A percentile compares a stretch with the other conserved stretches of the same genome.
Evolutionary conservation across 169 alveolate species (phyloP).

Genomic region (Plasmodium yoelii): DNA sequence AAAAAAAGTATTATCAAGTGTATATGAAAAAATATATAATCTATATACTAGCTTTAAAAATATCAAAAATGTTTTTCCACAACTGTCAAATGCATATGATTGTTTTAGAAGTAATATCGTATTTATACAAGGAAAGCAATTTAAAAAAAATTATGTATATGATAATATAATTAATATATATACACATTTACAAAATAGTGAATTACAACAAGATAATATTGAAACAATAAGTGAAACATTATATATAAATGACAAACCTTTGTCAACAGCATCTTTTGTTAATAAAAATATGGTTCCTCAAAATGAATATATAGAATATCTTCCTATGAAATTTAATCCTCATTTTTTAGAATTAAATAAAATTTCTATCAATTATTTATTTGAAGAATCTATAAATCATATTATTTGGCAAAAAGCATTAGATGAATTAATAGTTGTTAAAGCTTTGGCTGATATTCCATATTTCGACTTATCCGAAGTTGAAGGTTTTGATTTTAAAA

Average conservation of each 20-base stretch:
- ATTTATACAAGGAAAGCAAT: slow-evolving; percentile 50
- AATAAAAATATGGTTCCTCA: slow-evolving; percentile 23
- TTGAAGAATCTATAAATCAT: slow-evolving; percentile 72
- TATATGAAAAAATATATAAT: slow-evolving; percentile 28
- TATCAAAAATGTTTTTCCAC: slow-evolving; percentile 28
- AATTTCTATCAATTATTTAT: slow-evolving; percentile 53
- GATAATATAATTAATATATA: slow-evolving; percentile 69
- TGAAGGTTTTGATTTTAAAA: slow-evolving; percentile 83
- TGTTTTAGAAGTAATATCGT: slow-evolving; percentile 58
- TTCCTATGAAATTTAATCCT: slow-evolving; percentile 66
- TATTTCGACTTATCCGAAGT: slow-evolving; percentile 76
- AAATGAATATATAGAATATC: slow-evolving; percentile 42
- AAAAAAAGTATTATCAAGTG: slow-evolving; percentile 59
- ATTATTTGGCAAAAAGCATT: slow-evolving; percentile 80
- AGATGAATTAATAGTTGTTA: slow-evolving; percentile 81
- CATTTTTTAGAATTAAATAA: slow-evolving; percentile 62
- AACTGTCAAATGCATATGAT: slow-evolving; percentile 61
- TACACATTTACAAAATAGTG: slow-evolving; percentile 68
- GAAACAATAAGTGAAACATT: slow-evolving; percentile 36
- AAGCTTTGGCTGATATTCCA: slow-evolving; percentile 84
- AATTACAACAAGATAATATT: slow-evolving; percentile 67
- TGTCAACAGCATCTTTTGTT: slow-evolving; percentile 40
- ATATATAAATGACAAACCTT: slow-evolving; percentile 34
- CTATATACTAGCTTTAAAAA: slow-evolving; percentile 55
- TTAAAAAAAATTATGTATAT: slow-evolving; percentile 68